Percentiles rank a stretch among this genome's conserved stretches.
These are phyloP conservation scores for Solanum chilense DNA, from an alignment of 257 asterid species.

Conservation along the genomic window DNA sequence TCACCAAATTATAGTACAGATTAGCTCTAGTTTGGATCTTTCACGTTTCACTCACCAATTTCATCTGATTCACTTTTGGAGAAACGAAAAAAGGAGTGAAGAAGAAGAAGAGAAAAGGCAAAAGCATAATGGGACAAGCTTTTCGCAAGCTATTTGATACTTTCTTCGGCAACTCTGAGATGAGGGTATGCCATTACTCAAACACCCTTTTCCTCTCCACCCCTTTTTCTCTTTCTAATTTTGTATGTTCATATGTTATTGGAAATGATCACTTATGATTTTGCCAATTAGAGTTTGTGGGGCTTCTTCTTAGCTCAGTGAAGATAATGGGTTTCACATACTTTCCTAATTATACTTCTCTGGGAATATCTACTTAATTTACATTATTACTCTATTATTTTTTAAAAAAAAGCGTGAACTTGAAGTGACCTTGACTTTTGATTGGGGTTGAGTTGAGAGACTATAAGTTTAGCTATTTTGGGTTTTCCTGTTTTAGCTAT, in stretches of 20 bases:
- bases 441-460: not conserved
- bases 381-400: not conserved
- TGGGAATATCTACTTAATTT: not conserved
- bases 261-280: not conserved
- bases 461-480: not conserved
- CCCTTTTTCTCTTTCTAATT: not conserved
- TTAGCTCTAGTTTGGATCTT: not conserved
- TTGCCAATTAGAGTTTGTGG: not conserved
- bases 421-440: not conserved
- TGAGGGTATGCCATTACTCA: constrained; percentile 43
- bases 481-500: not conserved
- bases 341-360: not conserved
- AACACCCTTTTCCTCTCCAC: not conserved
- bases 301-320: not conserved
- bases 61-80: not conserved
- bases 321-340: not conserved
- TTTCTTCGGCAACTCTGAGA: constrained; percentile 96
- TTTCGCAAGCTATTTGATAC: constrained; percentile 96
- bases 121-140: constrained; percentile 73
- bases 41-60: not conserved
- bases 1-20: not conserved
- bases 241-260: not conserved
- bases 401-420: not conserved
- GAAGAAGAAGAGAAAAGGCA: not conserved
- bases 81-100: not conserved